Conservation (phyloP, 2,329 filamentous ascomycete species). For the Claviceps pazoutovae region DNA sequence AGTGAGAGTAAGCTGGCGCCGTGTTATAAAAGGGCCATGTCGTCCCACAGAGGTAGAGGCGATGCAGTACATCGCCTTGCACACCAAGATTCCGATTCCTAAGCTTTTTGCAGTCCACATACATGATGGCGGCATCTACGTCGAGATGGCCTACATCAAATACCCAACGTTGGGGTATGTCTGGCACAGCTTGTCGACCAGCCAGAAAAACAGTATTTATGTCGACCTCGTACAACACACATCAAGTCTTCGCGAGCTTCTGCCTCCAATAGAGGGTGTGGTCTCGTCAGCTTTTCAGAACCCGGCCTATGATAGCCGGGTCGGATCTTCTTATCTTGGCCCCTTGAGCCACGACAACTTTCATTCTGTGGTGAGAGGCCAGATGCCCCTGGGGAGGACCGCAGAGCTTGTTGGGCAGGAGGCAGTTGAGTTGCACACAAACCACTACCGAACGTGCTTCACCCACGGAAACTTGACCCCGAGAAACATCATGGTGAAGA, state of each 20-base stretch:
- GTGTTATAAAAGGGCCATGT: slow-evolving; percentile 18
- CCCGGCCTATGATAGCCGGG: slow-evolving; percentile 11
- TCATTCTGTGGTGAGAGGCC: slow-evolving; percentile 12
- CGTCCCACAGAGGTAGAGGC: slow-evolving; percentile 16
- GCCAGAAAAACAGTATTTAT: slow-evolving; percentile 10
- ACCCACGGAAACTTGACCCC: slow-evolving; percentile 15
- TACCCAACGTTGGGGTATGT: slow-evolving; percentile 10
- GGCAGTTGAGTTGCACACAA: slow-evolving; percentile 12
- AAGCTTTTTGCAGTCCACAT: slow-evolving; percentile 14
- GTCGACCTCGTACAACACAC: slow-evolving; percentile 13
- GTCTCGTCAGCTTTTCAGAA: slow-evolving; percentile 15
- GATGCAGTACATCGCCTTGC: slow-evolving; percentile 15
- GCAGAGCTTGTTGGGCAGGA: slow-evolving; percentile 11
- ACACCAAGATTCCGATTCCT: slow-evolving; percentile 16
- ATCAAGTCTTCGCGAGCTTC: slow-evolving; percentile 12
- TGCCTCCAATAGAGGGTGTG: slow-evolving; percentile 10
- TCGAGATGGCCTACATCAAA: slow-evolving; percentile 15
- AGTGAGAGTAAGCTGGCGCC: slow-evolving; percentile 15
- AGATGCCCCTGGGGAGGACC: slow-evolving; percentile 12
- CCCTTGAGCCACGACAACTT: slow-evolving; percentile 14
- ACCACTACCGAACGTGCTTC: slow-evolving; percentile 12
- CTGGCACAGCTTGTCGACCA: slow-evolving; percentile 11
- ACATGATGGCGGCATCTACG: slow-evolving; percentile 9
- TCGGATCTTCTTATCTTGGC: slow-evolving; percentile 14
- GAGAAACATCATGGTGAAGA: slow-evolving; percentile 16